A percentile compares a stretch with the other conserved stretches of the same genome.
phyloP scores from a whole-genome alignment of 1,284 basidiomycete species.

The Phenoliferia sp. region DNA sequence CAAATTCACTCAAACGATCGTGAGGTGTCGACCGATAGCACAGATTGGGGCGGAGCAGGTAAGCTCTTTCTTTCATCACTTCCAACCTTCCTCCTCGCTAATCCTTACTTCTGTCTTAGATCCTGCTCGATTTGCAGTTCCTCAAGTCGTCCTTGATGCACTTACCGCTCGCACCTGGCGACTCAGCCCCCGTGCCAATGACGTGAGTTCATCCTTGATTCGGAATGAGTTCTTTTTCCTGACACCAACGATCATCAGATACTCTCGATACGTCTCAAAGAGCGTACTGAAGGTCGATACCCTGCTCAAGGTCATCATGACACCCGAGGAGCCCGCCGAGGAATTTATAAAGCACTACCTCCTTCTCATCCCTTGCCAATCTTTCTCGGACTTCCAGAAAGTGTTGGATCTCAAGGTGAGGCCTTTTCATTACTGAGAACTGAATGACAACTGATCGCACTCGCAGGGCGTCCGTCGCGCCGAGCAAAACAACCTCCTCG shows the following conservation, averaged over 20 bases:
- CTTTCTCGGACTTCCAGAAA: conserved; percentile 97
- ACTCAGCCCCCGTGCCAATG: conserved; percentile 29
- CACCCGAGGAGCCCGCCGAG: conserved; percentile 86
- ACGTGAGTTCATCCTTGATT: conserved; percentile 22
- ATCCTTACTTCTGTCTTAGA: conserved; percentile 47
- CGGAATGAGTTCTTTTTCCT: neutral
- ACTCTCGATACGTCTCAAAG: conserved; percentile 73
- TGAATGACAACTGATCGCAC: neutral
- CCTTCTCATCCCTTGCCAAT: conserved; percentile 82
- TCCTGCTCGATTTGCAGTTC: conserved; percentile 84
- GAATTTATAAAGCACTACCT: conserved; percentile 93
- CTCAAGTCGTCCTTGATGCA: conserved; percentile 77
- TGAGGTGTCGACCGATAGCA: conserved; percentile 78
- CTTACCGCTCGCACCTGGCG: conserved; percentile 52
- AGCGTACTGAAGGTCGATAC: conserved; percentile 77
- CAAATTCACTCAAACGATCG: conserved; percentile 79
- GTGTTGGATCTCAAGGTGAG: conserved; percentile 78
- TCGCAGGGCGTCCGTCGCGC: conserved; percentile 66
- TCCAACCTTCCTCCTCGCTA: neutral
- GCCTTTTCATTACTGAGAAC: neutral
- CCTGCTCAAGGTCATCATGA: conserved; percentile 86
- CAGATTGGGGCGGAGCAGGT: conserved; percentile 93
- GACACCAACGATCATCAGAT: conserved; percentile 49
- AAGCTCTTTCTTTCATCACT: conserved; percentile 8
- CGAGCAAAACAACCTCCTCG: conserved; percentile 82